Evolutionary conservation across 345 rosid species (phyloP).

Genomic region (Pugionium dolabratum): DNA sequence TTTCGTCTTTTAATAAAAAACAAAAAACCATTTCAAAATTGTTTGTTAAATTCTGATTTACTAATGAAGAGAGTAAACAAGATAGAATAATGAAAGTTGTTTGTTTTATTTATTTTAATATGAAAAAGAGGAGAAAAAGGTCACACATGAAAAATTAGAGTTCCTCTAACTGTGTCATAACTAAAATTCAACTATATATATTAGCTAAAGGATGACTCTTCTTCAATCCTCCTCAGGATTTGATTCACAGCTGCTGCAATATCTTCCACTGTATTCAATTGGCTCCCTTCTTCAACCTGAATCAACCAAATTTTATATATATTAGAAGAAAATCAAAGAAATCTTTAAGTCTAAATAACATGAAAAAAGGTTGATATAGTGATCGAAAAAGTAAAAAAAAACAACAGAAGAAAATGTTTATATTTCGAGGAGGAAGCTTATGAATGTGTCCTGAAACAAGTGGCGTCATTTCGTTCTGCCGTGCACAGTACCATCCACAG

Average conservation of each 20-base stretch:
- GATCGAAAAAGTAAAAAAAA: neutral
- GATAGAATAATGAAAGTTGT: neutral
- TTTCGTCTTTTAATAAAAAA: too few species aligned
- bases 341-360: neutral
- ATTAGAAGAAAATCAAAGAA: neutral
- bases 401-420: slow-evolving; percentile 16
- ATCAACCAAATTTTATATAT: neutral
- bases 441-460: slow-evolving; percentile 39
- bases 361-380: slow-evolving; percentile 17
- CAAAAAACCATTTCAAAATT: too few species aligned
- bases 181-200: slow-evolving; percentile 32
- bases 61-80: neutral
- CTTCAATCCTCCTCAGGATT: slow-evolving; percentile 62
- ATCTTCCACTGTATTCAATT: slow-evolving; percentile 75
- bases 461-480: slow-evolving; percentile 44
- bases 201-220: slow-evolving; percentile 50
- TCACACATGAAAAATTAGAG: slow-evolving; percentile 35
- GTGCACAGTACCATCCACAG: slow-evolving; percentile 39
- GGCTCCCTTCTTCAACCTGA: slow-evolving; percentile 88
- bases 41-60: too few species aligned
- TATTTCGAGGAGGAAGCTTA: slow-evolving; percentile 35
- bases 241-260: slow-evolving; percentile 78
- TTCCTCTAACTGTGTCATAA: slow-evolving; percentile 27
- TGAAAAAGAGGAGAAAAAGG: slow-evolving; percentile 13
- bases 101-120: slow-evolving; percentile 26